phyloP scores from a whole-genome alignment of 192 early-diverging fungal species.

The Diversispora eburnea region DNA sequence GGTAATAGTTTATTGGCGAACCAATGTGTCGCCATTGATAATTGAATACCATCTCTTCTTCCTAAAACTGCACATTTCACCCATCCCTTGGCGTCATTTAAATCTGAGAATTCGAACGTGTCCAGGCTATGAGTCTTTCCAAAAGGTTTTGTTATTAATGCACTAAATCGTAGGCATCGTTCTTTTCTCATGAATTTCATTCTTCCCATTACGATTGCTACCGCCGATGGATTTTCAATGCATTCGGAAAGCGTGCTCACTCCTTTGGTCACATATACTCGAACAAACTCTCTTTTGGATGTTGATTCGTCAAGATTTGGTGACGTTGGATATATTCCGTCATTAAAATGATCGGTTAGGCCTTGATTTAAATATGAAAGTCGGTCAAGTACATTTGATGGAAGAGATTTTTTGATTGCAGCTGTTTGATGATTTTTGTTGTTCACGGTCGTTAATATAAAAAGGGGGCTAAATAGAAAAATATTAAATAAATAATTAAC shows the following conservation, averaged over 20 bases:
- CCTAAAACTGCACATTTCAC: constrained; percentile 35
- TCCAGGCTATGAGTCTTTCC: constrained; percentile 34
- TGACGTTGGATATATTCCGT: not conserved
- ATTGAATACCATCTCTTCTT: constrained; percentile 28
- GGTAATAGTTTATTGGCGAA: constrained; percentile 34
- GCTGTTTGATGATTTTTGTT: no score
- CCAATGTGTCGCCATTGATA: constrained; percentile 35
- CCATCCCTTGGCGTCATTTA: constrained; percentile 35
- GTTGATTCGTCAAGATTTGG: not conserved
- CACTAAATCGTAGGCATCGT: constrained; percentile 21
- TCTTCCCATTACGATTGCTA: constrained; percentile 4
- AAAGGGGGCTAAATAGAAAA: no score
- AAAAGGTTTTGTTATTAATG: constrained; percentile 38
- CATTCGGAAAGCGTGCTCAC: not conserved
- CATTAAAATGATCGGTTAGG: not conserved
- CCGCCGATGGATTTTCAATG: not conserved
- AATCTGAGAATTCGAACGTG: constrained; percentile 35
- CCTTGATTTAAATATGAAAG: not conserved
- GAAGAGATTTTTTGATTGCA: no score
- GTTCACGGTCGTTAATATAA: no score
- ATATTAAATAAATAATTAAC: no score
- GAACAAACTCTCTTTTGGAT: constrained; percentile 1
- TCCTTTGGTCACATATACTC: constrained; percentile 9
- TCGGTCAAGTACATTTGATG: not conserved
- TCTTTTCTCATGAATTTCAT: not conserved